Evolutionary conservation across 305 asterid species (phyloP), one percentile per base, ranked within the genome.

Genomic region (Fraxinus paxiana): DNA sequence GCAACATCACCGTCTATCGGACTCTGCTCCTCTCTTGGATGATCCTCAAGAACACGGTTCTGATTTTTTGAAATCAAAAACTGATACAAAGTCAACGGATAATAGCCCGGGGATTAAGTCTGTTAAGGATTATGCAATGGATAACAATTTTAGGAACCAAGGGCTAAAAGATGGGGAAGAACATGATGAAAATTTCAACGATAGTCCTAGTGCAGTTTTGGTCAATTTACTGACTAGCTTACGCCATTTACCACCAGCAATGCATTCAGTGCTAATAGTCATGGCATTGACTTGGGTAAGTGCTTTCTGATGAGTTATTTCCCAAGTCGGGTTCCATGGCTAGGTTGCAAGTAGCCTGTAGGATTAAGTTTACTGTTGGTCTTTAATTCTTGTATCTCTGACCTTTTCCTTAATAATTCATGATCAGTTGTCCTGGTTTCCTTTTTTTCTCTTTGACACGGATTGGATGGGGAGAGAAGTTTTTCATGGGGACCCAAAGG

Each of bases 401-500:
- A 69, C 15, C 10, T 1, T 48, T n/a, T 79, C 28, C 10, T 5
- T n/a, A 28, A 69, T 18, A 74, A 76, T 31, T 77, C 24, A 9
- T 75, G 41, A 72, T 79, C 87, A 96, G 99, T 65, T 94, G 86
- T 92, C 99, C 78, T 96, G 99, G 99, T 96, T 96, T 87, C 99
- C 99, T n/a, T 96, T 96, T 88, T 96, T 96, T 78, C 97, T 96
- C 69, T 96, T 96, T 75, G 99, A 94, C 90, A 93, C 99, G 51
- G 99, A 96, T 87, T 96, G 99, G 98, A 96, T 96, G 98, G 99
- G 99, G 77, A 94, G 98, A 87, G 99, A 96, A 90, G 99, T 96
- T 85, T 96, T 83, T 87, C 98, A 94, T 31, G 99, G 99, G 79
- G 93, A 96, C 83, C 99, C 98, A 20, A 92, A 91, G 69, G 99